phyloP scores from a whole-genome alignment of 768 basidiomycete species.

The Mrakia frigida region DNA sequence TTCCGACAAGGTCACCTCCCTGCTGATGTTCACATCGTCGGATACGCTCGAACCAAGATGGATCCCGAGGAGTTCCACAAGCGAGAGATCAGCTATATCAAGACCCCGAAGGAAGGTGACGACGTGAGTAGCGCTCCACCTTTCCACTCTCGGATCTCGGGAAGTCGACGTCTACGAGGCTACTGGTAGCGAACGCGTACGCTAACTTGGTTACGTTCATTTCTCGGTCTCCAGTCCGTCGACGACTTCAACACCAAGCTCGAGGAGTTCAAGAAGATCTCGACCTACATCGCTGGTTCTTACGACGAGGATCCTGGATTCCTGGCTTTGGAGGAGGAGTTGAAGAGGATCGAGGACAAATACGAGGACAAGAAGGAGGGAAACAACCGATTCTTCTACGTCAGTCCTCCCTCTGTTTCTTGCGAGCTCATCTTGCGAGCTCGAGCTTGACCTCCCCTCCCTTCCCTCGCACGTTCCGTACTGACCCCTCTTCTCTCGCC shows the following conservation, averaged over 20 bases:
- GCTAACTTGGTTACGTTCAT: not conserved
- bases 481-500: not conserved
- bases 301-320: constrained; percentile 84
- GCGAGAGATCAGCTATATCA: constrained; percentile 79
- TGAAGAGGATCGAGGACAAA: constrained; percentile 68
- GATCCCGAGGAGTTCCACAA: constrained; percentile 72
- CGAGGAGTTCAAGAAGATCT: constrained; percentile 74
- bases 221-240: not conserved
- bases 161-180: not conserved
- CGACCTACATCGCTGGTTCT: constrained; percentile 75
- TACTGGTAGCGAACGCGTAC: not conserved
- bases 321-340: constrained; percentile 64
- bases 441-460: not conserved
- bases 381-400: constrained; percentile 43
- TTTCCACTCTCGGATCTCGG: not conserved
- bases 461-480: not conserved
- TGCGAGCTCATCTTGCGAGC: not conserved
- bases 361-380: constrained; percentile 63
- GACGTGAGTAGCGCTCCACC: constrained; percentile 38
- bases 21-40: constrained; percentile 77
- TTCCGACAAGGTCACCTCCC: constrained; percentile 77
- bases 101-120: constrained; percentile 59
- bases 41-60: constrained; percentile 97
- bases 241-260: constrained; percentile 54
- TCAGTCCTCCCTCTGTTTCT: not conserved